Conservation (phyloP, 306 rosid genomes). For the Cicer bijugum region DNA sequence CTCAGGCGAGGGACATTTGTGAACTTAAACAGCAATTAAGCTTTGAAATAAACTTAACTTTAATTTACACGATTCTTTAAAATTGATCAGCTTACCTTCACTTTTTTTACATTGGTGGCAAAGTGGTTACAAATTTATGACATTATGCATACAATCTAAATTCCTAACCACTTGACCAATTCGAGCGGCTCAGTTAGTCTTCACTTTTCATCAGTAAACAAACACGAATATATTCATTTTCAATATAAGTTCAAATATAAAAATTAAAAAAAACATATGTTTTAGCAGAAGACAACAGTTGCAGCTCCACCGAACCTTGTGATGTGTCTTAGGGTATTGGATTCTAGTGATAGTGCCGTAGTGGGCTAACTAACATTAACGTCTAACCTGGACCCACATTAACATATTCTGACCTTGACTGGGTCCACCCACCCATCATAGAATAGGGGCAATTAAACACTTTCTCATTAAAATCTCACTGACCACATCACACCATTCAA, state of each 20-base stretch:
- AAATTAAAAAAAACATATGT: neutral
- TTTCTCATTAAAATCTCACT: constrained; percentile 45
- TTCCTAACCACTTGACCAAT: constrained; percentile 19
- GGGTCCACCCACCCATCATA: constrained; percentile 40
- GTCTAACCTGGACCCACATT: constrained; percentile 33
- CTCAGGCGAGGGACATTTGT: no score
- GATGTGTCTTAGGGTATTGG: constrained; percentile 26
- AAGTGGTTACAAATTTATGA: neutral
- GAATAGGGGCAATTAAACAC: constrained; percentile 37
- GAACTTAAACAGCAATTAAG: no score
- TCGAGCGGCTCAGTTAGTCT: neutral
- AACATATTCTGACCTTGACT: constrained; percentile 2
- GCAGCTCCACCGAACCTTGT: constrained; percentile 33
- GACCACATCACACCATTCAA: constrained; percentile 45
- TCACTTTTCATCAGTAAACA: neutral
- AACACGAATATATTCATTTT: neutral
- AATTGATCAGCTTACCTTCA: neutral
- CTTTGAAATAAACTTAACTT: neutral
- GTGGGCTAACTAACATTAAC: constrained; percentile 26
- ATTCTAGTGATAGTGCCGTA: constrained; percentile 38
- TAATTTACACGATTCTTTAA: neutral
- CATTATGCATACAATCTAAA: neutral
- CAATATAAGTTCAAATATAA: neutral
- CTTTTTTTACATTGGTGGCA: neutral
- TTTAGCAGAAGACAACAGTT: neutral